These are phyloP conservation scores for Casuarina cunninghamiana DNA, from an alignment of 306 rosid species.

Conservation along the genomic window DNA sequence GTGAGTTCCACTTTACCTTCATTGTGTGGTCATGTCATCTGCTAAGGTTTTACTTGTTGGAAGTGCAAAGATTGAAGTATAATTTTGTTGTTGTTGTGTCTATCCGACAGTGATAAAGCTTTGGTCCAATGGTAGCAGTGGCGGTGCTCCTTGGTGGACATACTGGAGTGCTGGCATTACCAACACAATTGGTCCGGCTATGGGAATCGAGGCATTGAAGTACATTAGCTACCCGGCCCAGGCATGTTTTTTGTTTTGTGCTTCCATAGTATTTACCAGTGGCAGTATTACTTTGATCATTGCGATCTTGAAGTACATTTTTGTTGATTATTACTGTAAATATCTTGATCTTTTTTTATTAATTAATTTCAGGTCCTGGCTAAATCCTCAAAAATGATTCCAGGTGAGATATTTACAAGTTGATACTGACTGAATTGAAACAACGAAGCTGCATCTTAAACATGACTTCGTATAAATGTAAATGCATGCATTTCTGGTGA, in stretches of 20 bases:
- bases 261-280: not conserved
- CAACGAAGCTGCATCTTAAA: not conserved
- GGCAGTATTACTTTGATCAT: not conserved
- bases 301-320: conserved; percentile 5
- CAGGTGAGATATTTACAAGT: conserved; percentile 59
- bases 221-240: conserved; percentile 98
- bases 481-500: not conserved
- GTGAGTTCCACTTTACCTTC: conserved; percentile 48
- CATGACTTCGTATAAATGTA: not conserved
- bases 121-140: conserved; percentile 59
- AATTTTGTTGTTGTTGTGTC: conserved; percentile 3
- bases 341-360: conserved; percentile 13
- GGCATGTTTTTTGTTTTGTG: conserved; percentile 38
- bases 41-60: not conserved
- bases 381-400: conserved; percentile 98
- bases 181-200: conserved; percentile 97
- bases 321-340: conserved; percentile 1
- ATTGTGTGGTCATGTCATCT: not conserved
- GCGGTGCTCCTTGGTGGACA: conserved; percentile 90
- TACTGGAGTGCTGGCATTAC: conserved; percentile 99
- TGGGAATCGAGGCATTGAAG: conserved; percentile 98
- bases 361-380: conserved; percentile 80
- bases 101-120: conserved; percentile 73
- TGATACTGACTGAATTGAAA: not conserved
- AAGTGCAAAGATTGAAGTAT: not conserved